Evolutionary conservation across 176 grass and related monocot species (phyloP), one percentile per base, ranked within the genome.

Genomic region (Secale cereale): DNA sequence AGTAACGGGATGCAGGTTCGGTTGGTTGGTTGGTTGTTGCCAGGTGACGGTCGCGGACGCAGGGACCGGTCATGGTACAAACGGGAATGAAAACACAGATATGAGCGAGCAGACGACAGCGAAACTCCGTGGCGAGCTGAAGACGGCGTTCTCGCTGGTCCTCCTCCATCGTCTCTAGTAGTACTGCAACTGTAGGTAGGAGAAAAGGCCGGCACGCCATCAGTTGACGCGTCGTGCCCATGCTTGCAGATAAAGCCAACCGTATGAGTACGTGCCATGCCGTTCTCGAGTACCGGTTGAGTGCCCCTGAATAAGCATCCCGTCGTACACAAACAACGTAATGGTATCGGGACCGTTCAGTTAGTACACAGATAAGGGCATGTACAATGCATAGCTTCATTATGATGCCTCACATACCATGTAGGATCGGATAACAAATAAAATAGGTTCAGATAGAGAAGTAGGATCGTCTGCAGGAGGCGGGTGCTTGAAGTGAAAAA

Each of bases 11-110:
- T 48, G 22, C 65, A 46, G 5, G 59, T 67, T 37, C n/a, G 46
- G 66, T 90, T 37, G 41, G 41, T 90, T 37, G 41, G 41, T 43
- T 43, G 46, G 74, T 90, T 67, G 80, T 65, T 57, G 83, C 40
- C 72, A 77, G 72, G 72, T 64, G 78, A 81, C 70, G 23, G 37
- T 61, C 40, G 65, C 41, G 0, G 52, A 56, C 45, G 60, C 59
- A 70, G 72, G 69, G 19, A 22, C 17, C 40, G 71, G 48, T 28
- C 65, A 71, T 69, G 43, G 63, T 39, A 37, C 74, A 19, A 20
- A 56, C 7, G 31, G 26, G 54, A 54, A 76, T 28, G 41, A 14
- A 32, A 75, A 26, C 19, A 52, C 16, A 26, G 13, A 45, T 45
- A 14, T 45, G 16, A 12, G 14, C 15, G 23, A 6, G 63, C 22